Evolutionary conservation across 2,329 filamentous ascomycete species (phyloP).

Genomic region (Cercospora janseana): DNA sequence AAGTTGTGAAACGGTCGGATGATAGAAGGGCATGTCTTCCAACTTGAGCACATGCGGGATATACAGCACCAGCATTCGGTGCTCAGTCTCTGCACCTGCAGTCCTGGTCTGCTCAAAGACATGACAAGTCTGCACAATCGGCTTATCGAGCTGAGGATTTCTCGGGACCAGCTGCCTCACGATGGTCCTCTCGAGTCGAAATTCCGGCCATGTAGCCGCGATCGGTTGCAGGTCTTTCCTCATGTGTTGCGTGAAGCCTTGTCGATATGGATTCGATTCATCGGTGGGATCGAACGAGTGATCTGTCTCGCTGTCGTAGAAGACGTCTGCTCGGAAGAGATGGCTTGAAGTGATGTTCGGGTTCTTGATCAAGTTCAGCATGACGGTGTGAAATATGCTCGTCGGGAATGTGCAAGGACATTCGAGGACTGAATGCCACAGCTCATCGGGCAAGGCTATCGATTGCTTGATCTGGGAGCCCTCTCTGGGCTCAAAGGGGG

Average conservation of each 20-base stretch:
- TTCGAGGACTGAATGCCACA: slow-evolving; percentile 33
- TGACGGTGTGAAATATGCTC: slow-evolving; percentile 62
- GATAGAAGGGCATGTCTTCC: slow-evolving; percentile 78
- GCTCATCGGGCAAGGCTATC: slow-evolving; percentile 27
- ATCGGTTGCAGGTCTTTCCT: slow-evolving; percentile 41
- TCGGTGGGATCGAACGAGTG: slow-evolving; percentile 37
- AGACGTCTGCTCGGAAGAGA: slow-evolving; percentile 75
- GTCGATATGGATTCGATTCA: background rate
- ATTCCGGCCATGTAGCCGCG: slow-evolving; percentile 30
- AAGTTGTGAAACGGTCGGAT: slow-evolving; percentile 71
- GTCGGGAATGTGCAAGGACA: slow-evolving; percentile 60
- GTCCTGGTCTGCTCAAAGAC: slow-evolving; percentile 50
- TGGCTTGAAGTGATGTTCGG: slow-evolving; percentile 77
- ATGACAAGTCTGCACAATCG: slow-evolving; percentile 79
- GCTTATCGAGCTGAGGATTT: slow-evolving; percentile 71
- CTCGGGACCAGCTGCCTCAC: slow-evolving; percentile 77
- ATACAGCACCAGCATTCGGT: slow-evolving; percentile 67
- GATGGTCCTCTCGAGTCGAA: slow-evolving; percentile 59
- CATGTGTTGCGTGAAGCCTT: slow-evolving; percentile 43
- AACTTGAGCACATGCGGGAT: slow-evolving; percentile 66
- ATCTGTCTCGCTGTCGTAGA: slow-evolving; percentile 51
- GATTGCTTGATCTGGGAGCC: slow-evolving; percentile 24
- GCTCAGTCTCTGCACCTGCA: slow-evolving; percentile 18
- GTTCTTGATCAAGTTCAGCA: slow-evolving; percentile 73
- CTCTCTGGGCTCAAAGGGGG: slow-evolving; percentile 37